Conservation (phyloP, 768 basidiomycete species). For the Collybiopsis confluens region DNA sequence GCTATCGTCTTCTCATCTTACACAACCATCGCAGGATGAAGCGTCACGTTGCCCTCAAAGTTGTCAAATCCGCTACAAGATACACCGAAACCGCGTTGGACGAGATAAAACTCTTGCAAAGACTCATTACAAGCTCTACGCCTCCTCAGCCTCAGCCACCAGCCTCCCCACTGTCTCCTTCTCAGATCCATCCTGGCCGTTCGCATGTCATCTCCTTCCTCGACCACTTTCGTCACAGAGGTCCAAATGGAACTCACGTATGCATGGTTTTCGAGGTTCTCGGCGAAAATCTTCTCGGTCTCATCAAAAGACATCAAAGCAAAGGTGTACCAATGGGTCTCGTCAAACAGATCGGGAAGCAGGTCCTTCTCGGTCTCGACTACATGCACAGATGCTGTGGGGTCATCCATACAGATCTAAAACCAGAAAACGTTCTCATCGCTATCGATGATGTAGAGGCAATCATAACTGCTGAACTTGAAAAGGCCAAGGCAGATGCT, state of each 20-base stretch:
- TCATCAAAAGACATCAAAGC: slow-evolving; percentile 98
- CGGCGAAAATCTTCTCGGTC: slow-evolving; percentile 91
- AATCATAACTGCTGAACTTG: slow-evolving; percentile 83
- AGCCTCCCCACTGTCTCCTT: slow-evolving; percentile 36
- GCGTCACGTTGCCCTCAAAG: slow-evolving; percentile 97
- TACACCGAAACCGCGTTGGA: slow-evolving; percentile 99
- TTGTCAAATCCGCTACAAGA: slow-evolving; percentile 94
- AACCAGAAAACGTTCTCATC: slow-evolving; percentile 97
- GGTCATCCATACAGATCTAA: slow-evolving; percentile 97
- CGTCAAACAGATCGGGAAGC: slow-evolving; percentile 95
- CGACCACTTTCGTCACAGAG: slow-evolving; percentile 95
- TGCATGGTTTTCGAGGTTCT: slow-evolving; percentile 99
- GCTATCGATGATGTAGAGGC: slow-evolving; percentile 95
- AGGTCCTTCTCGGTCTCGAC: slow-evolving; percentile 88
- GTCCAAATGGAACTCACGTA: slow-evolving; percentile 94
- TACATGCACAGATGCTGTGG: slow-evolving; percentile 98
- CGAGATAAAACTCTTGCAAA: slow-evolving; percentile 96
- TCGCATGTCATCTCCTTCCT: slow-evolving; percentile 96
- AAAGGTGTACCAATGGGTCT: slow-evolving; percentile 93
- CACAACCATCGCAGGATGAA: slow-evolving; percentile 56
- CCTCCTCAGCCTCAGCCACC: slow-evolving; percentile 49
- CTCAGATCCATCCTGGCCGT: slow-evolving; percentile 79
- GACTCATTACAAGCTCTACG: slow-evolving; percentile 81
- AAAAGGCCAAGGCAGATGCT: slow-evolving; percentile 17
- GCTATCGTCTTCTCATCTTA: slow-evolving; percentile 14